Evolutionary conservation across 192 early-diverging fungal genomes (phyloP).

Genomic region (Rhizophagus sp.): DNA sequence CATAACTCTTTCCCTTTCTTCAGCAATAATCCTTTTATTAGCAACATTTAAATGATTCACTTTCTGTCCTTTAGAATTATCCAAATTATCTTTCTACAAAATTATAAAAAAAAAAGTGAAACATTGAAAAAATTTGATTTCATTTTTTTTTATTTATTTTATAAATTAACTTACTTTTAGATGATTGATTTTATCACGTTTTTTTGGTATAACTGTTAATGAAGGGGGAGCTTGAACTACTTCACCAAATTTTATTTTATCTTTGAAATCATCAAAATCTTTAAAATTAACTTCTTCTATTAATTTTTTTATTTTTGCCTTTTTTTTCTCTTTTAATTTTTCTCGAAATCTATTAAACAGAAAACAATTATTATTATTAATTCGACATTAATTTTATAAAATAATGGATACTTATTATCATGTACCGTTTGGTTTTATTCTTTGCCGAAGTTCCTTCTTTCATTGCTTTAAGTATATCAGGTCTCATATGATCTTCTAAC

Average conservation of each 20-base stretch:
- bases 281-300: constrained; percentile 1
- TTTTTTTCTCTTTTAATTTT: constrained; percentile 21
- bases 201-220: constrained; percentile 10
- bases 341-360: constrained; percentile 16
- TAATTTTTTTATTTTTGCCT: constrained; percentile 5
- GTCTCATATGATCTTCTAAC: constrained; percentile 3
- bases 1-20: constrained; percentile 12
- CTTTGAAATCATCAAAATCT: constrained; percentile 25
- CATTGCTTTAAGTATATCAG: constrained; percentile 20
- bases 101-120: not conserved
- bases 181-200: not conserved
- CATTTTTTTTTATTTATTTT: not conserved
- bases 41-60: not conserved
- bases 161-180: not conserved
- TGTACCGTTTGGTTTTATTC: constrained; percentile 8
- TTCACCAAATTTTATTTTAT: constrained; percentile 31
- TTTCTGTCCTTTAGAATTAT: not conserved
- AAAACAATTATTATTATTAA: not conserved
- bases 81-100: not conserved
- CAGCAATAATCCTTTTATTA: constrained; percentile 3
- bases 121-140: no score
- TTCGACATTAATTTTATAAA: not conserved
- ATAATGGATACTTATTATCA: not conserved
- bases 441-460: constrained; percentile 13
- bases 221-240: constrained; percentile 28